These are phyloP conservation scores for Moniliophthora roreri DNA, from an alignment of 1,284 basidiomycete species.

Conservation along the genomic window DNA sequence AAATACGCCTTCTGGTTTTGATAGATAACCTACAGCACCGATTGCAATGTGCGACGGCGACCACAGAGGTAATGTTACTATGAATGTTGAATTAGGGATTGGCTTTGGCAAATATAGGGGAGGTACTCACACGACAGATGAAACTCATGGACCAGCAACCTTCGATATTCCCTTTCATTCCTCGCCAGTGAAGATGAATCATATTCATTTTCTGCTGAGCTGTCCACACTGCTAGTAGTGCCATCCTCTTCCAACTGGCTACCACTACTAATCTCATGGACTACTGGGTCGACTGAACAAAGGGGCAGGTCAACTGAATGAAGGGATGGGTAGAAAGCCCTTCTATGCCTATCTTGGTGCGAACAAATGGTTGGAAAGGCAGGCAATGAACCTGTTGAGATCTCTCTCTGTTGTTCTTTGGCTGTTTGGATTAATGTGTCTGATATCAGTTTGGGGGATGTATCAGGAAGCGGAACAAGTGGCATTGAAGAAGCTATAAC, in stretches of 20 bases:
- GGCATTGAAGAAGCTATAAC: not conserved
- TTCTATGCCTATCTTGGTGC: slow-evolving; percentile 11
- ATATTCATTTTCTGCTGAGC: slow-evolving; percentile 30
- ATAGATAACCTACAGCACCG: slow-evolving; percentile 73
- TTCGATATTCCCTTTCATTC: slow-evolving; percentile 63
- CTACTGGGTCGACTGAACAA: slow-evolving; percentile 25
- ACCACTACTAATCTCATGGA: slow-evolving; percentile 26
- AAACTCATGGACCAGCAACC: slow-evolving; percentile 62
- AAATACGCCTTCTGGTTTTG: slow-evolving; percentile 62
- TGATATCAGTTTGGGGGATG: not conserved
- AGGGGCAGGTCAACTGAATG: slow-evolving; percentile 25
- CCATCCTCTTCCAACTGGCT: slow-evolving; percentile 22
- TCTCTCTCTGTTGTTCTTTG: not conserved
- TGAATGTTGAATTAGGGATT: slow-evolving; percentile 5
- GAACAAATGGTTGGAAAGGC: not conserved
- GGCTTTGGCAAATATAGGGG: not conserved
- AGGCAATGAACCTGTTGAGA: not conserved
- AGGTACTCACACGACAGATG: slow-evolving; percentile 65
- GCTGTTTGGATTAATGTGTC: not conserved
- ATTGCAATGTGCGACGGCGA: slow-evolving; percentile 56
- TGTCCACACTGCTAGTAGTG: slow-evolving; percentile 6
- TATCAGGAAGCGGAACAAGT: not conserved
- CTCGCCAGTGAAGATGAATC: slow-evolving; percentile 45
- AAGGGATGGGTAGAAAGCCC: slow-evolving; percentile 18
- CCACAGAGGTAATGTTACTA: slow-evolving; percentile 75